Conservation (phyloP, 2,329 filamentous ascomycete species). For the Epichloe brachyelytri region DNA sequence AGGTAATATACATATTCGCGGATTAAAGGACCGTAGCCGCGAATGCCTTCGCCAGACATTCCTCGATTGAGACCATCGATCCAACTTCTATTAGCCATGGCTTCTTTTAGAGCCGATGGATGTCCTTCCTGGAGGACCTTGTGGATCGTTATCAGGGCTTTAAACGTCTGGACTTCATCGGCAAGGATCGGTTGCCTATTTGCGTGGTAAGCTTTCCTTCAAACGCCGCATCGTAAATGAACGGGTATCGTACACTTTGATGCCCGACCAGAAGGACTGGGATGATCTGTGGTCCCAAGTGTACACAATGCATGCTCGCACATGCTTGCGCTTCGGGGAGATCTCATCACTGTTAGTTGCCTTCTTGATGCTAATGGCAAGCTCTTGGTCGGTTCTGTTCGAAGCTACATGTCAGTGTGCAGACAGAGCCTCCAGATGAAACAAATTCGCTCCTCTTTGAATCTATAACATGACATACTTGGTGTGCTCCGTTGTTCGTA, state of each 20-base stretch:
- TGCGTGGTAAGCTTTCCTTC: background rate
- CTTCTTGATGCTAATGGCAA: conserved; percentile 58
- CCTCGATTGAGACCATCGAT: conserved; percentile 84
- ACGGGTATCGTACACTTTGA: conserved; percentile 72
- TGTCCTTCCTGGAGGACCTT: conserved; percentile 97
- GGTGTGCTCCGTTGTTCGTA: conserved; percentile 23
- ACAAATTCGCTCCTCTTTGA: background rate
- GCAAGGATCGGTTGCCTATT: conserved; percentile 86
- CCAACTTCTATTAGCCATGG: conserved; percentile 79
- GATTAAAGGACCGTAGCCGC: conserved; percentile 85
- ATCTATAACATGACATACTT: conserved; percentile 15
- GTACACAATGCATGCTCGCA: conserved; percentile 94
- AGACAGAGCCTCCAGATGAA: background rate
- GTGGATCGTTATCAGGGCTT: conserved; percentile 92
- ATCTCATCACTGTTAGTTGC: conserved; percentile 57
- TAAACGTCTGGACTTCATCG: conserved; percentile 98
- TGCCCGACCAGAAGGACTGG: conserved; percentile 88
- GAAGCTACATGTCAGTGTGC: background rate
- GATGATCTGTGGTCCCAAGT: conserved; percentile 99
- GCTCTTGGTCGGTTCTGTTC: conserved; percentile 51
- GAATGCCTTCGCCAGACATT: conserved; percentile 67
- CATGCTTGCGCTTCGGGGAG: conserved; percentile 75
- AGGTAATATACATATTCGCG: conserved; percentile 95
- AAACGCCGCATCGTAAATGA: background rate
- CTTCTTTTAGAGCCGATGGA: conserved; percentile 74